These are phyloP conservation scores for Coemansia sp. DNA, from an alignment of 192 early-diverging fungal species.

Conservation along the genomic window DNA sequence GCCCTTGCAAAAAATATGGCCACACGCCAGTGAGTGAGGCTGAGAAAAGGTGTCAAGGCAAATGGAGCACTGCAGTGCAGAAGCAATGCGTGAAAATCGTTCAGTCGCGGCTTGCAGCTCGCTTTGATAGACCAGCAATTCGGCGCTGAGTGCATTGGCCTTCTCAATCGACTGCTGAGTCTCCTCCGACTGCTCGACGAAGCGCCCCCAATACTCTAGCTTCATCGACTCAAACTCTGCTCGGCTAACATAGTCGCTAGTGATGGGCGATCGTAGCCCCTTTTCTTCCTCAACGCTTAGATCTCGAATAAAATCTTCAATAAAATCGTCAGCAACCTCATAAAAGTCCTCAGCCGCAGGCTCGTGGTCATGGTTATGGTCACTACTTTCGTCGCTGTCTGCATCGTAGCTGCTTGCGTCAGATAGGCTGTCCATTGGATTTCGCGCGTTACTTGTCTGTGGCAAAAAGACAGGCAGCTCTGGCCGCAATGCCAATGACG, in stretches of 20 bases:
- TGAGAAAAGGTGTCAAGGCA: conserved; percentile 40
- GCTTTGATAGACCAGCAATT: conserved; percentile 22
- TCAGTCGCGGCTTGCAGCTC: conserved; percentile 15
- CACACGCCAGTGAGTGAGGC: conserved; percentile 45
- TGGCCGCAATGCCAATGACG: neutral
- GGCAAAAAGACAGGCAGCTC: neutral
- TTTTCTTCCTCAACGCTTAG: neutral
- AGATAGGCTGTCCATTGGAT: neutral
- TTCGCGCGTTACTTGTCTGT: neutral
- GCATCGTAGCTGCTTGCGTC: conserved; percentile 4
- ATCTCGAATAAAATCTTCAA: neutral
- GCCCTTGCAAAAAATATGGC: conserved; percentile 45
- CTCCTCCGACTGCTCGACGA: neutral
- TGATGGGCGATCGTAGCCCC: neutral
- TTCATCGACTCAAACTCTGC: neutral
- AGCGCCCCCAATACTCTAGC: neutral
- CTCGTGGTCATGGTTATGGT: neutral
- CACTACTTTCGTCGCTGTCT: neutral
- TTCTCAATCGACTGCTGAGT: neutral
- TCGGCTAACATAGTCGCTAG: neutral
- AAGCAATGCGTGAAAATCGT: conserved; percentile 9
- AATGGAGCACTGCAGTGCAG: conserved; percentile 41
- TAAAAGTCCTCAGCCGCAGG: neutral
- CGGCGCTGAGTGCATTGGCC: conserved; percentile 20
- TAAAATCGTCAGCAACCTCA: conserved; percentile 7